A percentile compares a stretch with the other conserved stretches of the same genome.
Conservation (phyloP, 345 rosid species). For the Sisymbrium altissimum region DNA sequence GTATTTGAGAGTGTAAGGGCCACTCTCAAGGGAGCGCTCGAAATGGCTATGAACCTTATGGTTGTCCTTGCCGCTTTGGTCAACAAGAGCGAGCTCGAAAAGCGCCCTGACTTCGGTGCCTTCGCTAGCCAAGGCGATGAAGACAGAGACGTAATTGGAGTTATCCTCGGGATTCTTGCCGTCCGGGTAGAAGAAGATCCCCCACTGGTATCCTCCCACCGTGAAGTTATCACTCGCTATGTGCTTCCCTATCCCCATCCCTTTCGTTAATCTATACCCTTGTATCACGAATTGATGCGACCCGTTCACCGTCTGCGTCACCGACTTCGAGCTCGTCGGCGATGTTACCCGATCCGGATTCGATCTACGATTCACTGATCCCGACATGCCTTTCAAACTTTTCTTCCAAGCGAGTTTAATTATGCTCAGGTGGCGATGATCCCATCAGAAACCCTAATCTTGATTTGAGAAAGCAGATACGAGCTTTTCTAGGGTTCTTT, state of each 20-base stretch:
- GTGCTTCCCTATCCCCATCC: slow-evolving; percentile 85
- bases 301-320: slow-evolving; percentile 82
- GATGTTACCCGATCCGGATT: slow-evolving; percentile 32
- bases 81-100: slow-evolving; percentile 80
- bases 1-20: slow-evolving; percentile 81
- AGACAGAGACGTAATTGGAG: slow-evolving; percentile 74
- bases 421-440: not conserved
- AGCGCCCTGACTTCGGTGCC: slow-evolving; percentile 91
- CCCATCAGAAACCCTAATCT: not conserved
- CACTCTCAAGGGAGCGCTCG: slow-evolving; percentile 76
- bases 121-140: slow-evolving; percentile 85
- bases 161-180: slow-evolving; percentile 84
- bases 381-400: slow-evolving; percentile 11
- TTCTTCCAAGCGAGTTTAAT: not conserved
- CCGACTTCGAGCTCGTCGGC: slow-evolving; percentile 53
- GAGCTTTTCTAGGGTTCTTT: slow-evolving; percentile 28
- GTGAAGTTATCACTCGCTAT: slow-evolving; percentile 75
- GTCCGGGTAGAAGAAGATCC: slow-evolving; percentile 90
- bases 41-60: slow-evolving; percentile 95
- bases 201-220: slow-evolving; percentile 98
- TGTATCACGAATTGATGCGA: slow-evolving; percentile 76
- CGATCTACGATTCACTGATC: slow-evolving; percentile 18
- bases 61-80: slow-evolving; percentile 86
- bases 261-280: slow-evolving; percentile 82
- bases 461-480: not conserved